A percentile compares a stretch with the other conserved stretches of the same genome.
Conservation (phyloP, 2,329 filamentous ascomycete genomes). For the Macrophomina phaseolina region DNA sequence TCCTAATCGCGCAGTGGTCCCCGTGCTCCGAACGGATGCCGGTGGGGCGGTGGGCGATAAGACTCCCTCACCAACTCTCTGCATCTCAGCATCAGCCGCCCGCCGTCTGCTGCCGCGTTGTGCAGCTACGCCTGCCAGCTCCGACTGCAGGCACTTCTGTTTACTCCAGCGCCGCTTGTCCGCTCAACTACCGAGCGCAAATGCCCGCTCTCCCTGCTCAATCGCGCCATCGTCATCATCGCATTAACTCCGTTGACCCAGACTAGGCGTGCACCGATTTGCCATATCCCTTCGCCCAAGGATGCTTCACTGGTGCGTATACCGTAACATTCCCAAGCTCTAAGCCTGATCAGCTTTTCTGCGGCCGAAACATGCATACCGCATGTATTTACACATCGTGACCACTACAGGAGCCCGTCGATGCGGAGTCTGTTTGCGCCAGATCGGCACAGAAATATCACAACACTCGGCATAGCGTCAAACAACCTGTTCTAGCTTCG, state of each 20-base stretch:
- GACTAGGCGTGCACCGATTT: too few species aligned
- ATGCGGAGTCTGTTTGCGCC: not conserved
- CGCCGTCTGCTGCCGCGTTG: constrained; percentile 5
- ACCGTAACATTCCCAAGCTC: too few species aligned
- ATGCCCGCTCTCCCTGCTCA: too few species aligned
- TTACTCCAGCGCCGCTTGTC: not conserved
- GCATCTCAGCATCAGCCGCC: constrained; percentile 18
- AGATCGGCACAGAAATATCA: not conserved
- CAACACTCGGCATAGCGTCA: not conserved
- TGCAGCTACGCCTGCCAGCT: not conserved
- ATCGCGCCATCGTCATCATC: too few species aligned
- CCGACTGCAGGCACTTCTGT: not conserved
- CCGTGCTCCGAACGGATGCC: constrained; percentile 20
- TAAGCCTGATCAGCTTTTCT: too few species aligned
- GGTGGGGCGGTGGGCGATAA: constrained; percentile 19
- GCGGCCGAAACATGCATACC: too few species aligned
- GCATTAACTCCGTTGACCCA: too few species aligned
- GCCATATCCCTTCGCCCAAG: not conserved
- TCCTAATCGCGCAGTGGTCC: constrained; percentile 22
- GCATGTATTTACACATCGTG: not conserved
- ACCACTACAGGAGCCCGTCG: not conserved
- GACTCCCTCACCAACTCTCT: not conserved
- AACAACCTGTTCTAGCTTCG: not conserved
- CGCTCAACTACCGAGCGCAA: not conserved
- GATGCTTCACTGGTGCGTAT: not conserved